A percentile compares a stretch with the other conserved stretches of the same genome.
Evolutionary conservation across 2,329 filamentous ascomycete genomes (phyloP).

Genomic region (Pseudogymnoascus sp.): DNA sequence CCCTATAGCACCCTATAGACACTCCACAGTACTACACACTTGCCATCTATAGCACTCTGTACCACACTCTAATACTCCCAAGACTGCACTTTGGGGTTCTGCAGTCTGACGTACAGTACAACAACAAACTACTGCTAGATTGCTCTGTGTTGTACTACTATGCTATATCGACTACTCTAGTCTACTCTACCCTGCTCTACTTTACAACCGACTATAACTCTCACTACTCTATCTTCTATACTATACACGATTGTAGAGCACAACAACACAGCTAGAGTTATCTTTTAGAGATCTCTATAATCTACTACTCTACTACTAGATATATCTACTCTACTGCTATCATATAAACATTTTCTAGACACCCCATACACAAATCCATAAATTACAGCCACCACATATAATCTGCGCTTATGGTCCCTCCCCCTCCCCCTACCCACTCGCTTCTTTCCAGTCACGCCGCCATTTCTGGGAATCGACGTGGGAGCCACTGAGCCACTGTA

Average conservation of each 20-base stretch:
- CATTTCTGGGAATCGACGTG: background rate
- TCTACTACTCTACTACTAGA: background rate
- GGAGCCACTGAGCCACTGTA: background rate
- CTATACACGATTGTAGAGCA: background rate
- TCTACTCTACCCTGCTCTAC: background rate
- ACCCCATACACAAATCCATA: background rate
- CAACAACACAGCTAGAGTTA: background rate
- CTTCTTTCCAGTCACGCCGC: conserved; percentile 4
- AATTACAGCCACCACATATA: too few relatives aligned
- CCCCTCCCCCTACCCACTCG: background rate
- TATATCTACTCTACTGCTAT: background rate
- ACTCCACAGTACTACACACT: background rate
- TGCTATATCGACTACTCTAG: background rate
- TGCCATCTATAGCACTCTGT: background rate
- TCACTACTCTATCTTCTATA: too few relatives aligned
- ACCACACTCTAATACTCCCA: background rate
- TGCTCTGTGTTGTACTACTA: background rate
- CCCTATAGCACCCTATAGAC: background rate
- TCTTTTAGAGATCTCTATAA: background rate
- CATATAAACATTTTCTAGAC: background rate
- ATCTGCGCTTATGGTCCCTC: background rate
- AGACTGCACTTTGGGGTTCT: background rate
- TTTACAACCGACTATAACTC: too few relatives aligned
- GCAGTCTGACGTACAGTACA: background rate
- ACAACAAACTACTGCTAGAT: background rate